Evolutionary conservation across 2,329 filamentous ascomycete genomes (phyloP).

Genomic region (Monosporascus sp.): DNA sequence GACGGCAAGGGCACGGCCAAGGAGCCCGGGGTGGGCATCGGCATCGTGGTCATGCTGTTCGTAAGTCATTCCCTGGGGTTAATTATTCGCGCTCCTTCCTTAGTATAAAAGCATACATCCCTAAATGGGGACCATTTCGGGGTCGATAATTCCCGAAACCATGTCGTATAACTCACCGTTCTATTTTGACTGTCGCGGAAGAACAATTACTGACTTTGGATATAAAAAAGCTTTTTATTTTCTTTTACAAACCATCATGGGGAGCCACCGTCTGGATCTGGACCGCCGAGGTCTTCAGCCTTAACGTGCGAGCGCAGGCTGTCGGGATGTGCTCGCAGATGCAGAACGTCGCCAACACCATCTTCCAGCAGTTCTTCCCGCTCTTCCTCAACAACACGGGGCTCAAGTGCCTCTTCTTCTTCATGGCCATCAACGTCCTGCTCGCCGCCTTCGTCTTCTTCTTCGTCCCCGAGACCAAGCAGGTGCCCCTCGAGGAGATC

Average conservation of each 20-base stretch:
- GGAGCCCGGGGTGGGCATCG: constrained; percentile 54
- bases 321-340: constrained; percentile 60
- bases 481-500: constrained; percentile 48
- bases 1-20: constrained; percentile 35
- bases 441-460: constrained; percentile 46
- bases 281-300: constrained; percentile 64
- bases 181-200: too few species aligned
- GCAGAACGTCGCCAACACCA: constrained; percentile 60
- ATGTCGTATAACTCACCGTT: too few species aligned
- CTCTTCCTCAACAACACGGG: constrained; percentile 55
- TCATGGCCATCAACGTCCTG: constrained; percentile 40
- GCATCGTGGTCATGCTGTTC: constrained; percentile 65
- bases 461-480: constrained; percentile 47
- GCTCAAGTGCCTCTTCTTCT: constrained; percentile 38
- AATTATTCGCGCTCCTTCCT: too few species aligned
- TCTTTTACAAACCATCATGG: constrained; percentile 67
- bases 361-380: constrained; percentile 68
- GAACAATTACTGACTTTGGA: too few species aligned
- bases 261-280: constrained; percentile 67
- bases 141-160: too few species aligned
- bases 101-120: too few species aligned
- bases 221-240: constrained; percentile 43
- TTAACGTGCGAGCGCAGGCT: constrained; percentile 67
- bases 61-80: too few species aligned
- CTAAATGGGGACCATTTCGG: too few species aligned